Evolutionary conservation across 2,329 filamentous ascomycete species (phyloP).

Genomic region (Ophiosphaerella herpotricha): DNA sequence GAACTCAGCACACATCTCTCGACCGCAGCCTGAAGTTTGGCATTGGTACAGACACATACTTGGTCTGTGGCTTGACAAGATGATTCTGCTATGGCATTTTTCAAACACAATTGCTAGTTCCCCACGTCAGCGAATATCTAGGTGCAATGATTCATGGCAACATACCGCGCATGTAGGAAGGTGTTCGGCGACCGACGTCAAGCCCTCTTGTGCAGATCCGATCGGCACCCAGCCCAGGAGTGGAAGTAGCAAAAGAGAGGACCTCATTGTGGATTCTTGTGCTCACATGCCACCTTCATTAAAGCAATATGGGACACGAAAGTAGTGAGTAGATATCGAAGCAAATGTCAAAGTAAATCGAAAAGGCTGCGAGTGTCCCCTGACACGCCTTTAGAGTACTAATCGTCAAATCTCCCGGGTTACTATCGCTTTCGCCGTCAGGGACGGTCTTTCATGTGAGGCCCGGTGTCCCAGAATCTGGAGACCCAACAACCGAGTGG

Average conservation of each 20-base stretch:
- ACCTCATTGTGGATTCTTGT: neutral
- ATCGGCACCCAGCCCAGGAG: neutral
- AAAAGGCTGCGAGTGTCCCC: neutral
- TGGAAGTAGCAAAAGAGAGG: neutral
- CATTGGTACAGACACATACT: slow-evolving; percentile 17
- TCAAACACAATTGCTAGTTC: slow-evolving; percentile 16
- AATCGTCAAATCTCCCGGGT: too few relatives aligned
- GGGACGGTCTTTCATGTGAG: too few relatives aligned
- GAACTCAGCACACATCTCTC: slow-evolving; percentile 13
- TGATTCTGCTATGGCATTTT: slow-evolving; percentile 10
- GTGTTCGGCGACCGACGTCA: neutral
- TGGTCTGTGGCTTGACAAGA: slow-evolving; percentile 14
- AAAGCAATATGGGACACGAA: neutral
- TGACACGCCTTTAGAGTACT: neutral
- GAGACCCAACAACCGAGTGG: too few relatives aligned
- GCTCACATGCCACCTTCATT: neutral
- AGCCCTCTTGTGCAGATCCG: neutral
- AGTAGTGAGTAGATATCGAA: too few relatives aligned
- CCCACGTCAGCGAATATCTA: neutral
- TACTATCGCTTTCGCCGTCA: too few relatives aligned
- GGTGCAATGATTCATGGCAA: neutral
- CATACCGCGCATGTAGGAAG: slow-evolving; percentile 12
- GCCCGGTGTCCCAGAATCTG: too few relatives aligned
- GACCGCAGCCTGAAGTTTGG: slow-evolving; percentile 2
- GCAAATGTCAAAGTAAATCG: too few relatives aligned